phyloP scores from a whole-genome alignment of 176 grass and related monocot species.

The Musa schizocarpa region DNA sequence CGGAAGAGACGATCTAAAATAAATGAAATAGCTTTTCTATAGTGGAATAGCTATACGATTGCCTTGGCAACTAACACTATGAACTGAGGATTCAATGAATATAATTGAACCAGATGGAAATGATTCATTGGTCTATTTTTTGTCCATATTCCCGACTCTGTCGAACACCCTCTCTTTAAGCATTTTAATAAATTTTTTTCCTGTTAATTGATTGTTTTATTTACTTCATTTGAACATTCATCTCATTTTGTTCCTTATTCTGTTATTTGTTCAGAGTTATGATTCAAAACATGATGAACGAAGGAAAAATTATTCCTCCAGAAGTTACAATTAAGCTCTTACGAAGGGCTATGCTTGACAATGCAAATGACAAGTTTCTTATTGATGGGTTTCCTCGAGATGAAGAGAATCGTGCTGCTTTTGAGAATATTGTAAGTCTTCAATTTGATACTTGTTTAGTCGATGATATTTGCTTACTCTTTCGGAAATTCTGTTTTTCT shows the following conservation, averaged over 20 bases:
- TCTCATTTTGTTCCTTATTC: conserved; percentile 8
- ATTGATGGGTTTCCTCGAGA: conserved; percentile 77
- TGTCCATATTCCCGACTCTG: neutral
- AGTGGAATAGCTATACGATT: neutral
- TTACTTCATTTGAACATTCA: neutral
- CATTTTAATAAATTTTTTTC: neutral
- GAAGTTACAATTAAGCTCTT: conserved; percentile 45
- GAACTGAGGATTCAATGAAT: neutral
- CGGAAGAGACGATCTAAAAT: neutral
- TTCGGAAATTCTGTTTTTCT: neutral
- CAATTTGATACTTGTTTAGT: neutral
- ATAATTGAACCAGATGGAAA: neutral
- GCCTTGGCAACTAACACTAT: neutral
- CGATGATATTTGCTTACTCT: neutral
- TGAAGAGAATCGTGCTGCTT: conserved; percentile 46
- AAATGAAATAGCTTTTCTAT: neutral
- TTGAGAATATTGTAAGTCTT: conserved; percentile 49
- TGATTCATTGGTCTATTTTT: neutral
- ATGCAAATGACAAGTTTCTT: conserved; percentile 69
- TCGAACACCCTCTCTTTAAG: neutral
- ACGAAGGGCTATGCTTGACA: conserved; percentile 62
- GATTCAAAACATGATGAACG: conserved; percentile 64
- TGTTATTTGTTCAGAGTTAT: conserved; percentile 33
- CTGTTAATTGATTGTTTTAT: neutral
- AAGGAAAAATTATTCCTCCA: conserved; percentile 63